phyloP scores from a whole-genome alignment of 345 rosid genomes.

The Murraya koenigii region DNA sequence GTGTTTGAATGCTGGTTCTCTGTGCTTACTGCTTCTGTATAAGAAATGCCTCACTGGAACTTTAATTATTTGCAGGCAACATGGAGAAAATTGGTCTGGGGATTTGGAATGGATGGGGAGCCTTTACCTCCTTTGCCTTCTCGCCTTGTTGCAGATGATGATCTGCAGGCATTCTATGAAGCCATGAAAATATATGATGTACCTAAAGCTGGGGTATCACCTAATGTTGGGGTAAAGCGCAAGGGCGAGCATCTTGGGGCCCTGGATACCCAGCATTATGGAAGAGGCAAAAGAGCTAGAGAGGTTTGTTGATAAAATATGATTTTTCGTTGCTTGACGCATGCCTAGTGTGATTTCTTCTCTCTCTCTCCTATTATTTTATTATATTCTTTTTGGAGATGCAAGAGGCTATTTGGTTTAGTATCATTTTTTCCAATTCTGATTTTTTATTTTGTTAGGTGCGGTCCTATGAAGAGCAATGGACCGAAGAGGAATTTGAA shows the following conservation, averaged over 20 bases:
- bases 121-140: slow-evolving; percentile 56
- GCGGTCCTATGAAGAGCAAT: slow-evolving; percentile 88
- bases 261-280: slow-evolving; percentile 74
- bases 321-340: slow-evolving; percentile 10
- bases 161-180: slow-evolving; percentile 63
- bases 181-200: slow-evolving; percentile 68
- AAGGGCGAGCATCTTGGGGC: slow-evolving; percentile 53
- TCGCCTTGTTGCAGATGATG: slow-evolving; percentile 86
- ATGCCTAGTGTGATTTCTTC: background rate
- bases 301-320: slow-evolving; percentile 58
- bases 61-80: slow-evolving; percentile 46
- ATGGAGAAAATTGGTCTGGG: slow-evolving; percentile 60
- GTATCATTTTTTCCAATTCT: background rate
- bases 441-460: slow-evolving; percentile 40
- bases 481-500: slow-evolving; percentile 95
- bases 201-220: slow-evolving; percentile 44
- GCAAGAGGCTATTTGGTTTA: slow-evolving; percentile 2
- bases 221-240: slow-evolving; percentile 58
- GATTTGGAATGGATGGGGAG: slow-evolving; percentile 38
- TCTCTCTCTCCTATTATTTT: background rate
- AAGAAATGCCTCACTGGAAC: background rate
- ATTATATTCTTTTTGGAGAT: background rate
- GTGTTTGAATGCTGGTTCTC: background rate
- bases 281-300: slow-evolving; percentile 94
- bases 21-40: background rate